Conservation (phyloP, 2,329 filamentous ascomycete species). For the Magnaporthiopsis rhizophila region DNA sequence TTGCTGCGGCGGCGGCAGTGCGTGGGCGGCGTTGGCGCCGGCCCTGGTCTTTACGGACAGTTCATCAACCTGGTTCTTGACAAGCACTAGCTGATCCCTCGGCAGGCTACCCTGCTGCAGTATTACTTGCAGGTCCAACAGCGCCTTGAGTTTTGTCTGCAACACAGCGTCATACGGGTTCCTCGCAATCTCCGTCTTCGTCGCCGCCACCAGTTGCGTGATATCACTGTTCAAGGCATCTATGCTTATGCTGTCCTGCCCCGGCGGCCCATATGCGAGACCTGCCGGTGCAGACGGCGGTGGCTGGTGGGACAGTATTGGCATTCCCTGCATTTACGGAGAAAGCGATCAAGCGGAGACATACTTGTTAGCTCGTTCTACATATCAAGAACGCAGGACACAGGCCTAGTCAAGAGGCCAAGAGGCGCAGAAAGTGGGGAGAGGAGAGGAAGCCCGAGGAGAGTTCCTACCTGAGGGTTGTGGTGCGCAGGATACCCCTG, state of each 20-base stretch:
- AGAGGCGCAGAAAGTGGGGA: background rate
- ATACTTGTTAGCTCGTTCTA: background rate
- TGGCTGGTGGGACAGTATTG: slow-evolving; percentile 22
- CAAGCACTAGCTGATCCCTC: slow-evolving; percentile 72
- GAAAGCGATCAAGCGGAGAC: slow-evolving; percentile 9
- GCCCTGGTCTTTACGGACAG: slow-evolving; percentile 55
- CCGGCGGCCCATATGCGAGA: slow-evolving; percentile 34
- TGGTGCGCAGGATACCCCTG: slow-evolving; percentile 19
- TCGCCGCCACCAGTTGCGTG: slow-evolving; percentile 64
- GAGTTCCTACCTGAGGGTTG: background rate
- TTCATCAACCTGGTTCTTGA: slow-evolving; percentile 77
- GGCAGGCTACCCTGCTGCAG: slow-evolving; percentile 71
- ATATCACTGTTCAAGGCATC: slow-evolving; percentile 78
- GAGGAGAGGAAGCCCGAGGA: background rate
- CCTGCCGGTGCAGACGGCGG: slow-evolving; percentile 26
- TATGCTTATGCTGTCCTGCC: slow-evolving; percentile 48
- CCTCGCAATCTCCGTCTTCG: slow-evolving; percentile 65
- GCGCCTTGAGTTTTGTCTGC: slow-evolving; percentile 72
- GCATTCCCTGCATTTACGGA: slow-evolving; percentile 11
- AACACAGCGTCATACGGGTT: slow-evolving; percentile 69
- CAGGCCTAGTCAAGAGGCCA: background rate
- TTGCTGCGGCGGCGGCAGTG: slow-evolving; percentile 13
- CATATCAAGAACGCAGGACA: background rate
- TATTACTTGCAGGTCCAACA: slow-evolving; percentile 76
- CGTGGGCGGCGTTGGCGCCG: slow-evolving; percentile 13